phyloP scores from a whole-genome alignment of 352 stramenopile species.

The Pythium folliculosum region DNA sequence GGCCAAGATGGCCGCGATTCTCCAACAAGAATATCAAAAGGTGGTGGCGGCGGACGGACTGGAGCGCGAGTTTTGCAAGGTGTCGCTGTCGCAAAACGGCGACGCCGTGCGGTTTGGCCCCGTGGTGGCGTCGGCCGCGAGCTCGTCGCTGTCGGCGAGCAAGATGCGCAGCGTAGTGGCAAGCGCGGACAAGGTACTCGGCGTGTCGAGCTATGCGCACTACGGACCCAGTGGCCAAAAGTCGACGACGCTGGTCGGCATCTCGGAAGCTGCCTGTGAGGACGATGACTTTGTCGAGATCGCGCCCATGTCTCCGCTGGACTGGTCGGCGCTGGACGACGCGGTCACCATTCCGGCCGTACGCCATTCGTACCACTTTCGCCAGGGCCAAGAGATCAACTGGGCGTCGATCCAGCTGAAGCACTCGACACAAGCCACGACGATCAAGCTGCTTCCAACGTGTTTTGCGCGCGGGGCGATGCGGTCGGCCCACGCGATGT shows the following conservation, averaged over 20 bases:
- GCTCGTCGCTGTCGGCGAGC: slow-evolving; percentile 29
- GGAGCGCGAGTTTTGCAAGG: slow-evolving; percentile 26
- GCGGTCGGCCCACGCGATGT: slow-evolving; percentile 38
- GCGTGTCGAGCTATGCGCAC: not conserved
- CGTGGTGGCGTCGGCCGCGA: slow-evolving; percentile 25
- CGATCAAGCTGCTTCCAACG: slow-evolving; percentile 29
- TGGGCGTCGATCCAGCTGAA: slow-evolving; percentile 36
- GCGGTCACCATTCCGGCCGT: slow-evolving; percentile 26
- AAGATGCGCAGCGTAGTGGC: slow-evolving; percentile 30
- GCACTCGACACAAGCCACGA: slow-evolving; percentile 39
- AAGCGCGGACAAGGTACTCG: slow-evolving; percentile 12
- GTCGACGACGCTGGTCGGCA: not conserved
- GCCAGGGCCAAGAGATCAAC: slow-evolving; percentile 25
- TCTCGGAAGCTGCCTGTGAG: not conserved
- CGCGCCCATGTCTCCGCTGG: not conserved
- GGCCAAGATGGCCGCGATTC: slow-evolving; percentile 35
- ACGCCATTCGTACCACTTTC: slow-evolving; percentile 41
- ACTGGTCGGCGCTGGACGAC: slow-evolving; percentile 23
- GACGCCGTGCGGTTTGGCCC: slow-evolving; percentile 23
- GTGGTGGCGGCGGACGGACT: slow-evolving; percentile 13
- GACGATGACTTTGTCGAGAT: not conserved
- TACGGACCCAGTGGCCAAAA: not conserved
- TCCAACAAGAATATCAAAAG: slow-evolving; percentile 30
- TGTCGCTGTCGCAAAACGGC: slow-evolving; percentile 24
- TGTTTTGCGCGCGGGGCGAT: slow-evolving; percentile 45